A percentile compares a stretch with the other conserved stretches of the same genome.
phyloP scores from a whole-genome alignment of 306 rosid species.

The Cicer pinnatifidum region DNA sequence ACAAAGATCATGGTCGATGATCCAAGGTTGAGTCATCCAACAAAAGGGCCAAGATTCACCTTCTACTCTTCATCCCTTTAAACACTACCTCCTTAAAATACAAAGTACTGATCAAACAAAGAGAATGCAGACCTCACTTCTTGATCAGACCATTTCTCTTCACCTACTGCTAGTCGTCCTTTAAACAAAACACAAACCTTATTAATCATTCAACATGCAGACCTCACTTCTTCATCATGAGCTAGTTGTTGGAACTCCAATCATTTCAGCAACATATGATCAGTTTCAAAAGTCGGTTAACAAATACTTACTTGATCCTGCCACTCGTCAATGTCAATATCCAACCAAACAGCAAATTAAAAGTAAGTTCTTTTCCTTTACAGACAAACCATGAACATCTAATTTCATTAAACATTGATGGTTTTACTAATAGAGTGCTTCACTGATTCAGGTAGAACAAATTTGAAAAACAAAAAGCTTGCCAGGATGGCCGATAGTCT shows the following conservation, averaged over 20 bases:
- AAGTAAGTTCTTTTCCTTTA: slow-evolving; percentile 11
- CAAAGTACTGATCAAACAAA: slow-evolving; percentile 37
- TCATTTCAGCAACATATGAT: slow-evolving; percentile 36
- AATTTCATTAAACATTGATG: neutral
- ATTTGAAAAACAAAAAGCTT: slow-evolving; percentile 15
- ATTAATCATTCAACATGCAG: slow-evolving; percentile 45
- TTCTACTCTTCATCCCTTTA: slow-evolving; percentile 37
- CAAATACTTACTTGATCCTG: slow-evolving; percentile 43
- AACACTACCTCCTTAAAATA: slow-evolving; percentile 34
- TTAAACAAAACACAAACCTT: slow-evolving; percentile 5
- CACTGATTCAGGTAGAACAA: slow-evolving; percentile 28
- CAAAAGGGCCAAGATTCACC: slow-evolving; percentile 10
- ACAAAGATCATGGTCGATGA: slow-evolving; percentile 26
- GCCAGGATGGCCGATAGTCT: slow-evolving; percentile 14
- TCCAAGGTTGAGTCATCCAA: slow-evolving; percentile 43
- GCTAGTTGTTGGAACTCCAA: slow-evolving; percentile 49
- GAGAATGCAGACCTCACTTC: slow-evolving; percentile 51
- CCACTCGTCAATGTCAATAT: slow-evolving; percentile 8
- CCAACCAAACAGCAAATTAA: slow-evolving; percentile 35
- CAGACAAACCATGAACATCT: neutral
- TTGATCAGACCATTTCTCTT: slow-evolving; percentile 51
- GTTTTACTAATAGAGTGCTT: neutral
- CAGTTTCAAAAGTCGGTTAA: slow-evolving; percentile 39
- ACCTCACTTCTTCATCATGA: slow-evolving; percentile 49
- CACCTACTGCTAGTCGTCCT: slow-evolving; percentile 47